Evolutionary conservation across 2,329 filamentous ascomycete species (phyloP).

Genomic region (Xylaria hypoxylon): DNA sequence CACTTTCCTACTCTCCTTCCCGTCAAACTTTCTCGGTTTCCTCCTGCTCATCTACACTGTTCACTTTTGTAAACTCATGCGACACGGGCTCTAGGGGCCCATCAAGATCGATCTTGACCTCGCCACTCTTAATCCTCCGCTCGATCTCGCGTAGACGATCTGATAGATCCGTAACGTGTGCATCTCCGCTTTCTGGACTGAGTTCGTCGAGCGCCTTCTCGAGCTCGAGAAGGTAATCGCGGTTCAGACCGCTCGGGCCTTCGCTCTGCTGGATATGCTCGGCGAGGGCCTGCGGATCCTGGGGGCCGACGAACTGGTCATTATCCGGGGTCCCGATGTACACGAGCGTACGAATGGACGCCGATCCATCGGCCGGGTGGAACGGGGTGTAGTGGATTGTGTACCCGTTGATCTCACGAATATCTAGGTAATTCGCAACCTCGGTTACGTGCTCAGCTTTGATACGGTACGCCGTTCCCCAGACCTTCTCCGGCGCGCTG

Average conservation of each 20-base stretch:
- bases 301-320: conserved; percentile 88
- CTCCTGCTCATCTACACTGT: conserved; percentile 69
- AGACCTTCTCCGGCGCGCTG: conserved; percentile 74
- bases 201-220: conserved; percentile 79
- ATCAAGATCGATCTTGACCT: background rate
- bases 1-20: background rate
- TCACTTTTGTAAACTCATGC: conserved; percentile 57
- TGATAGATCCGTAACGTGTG: conserved; percentile 86
- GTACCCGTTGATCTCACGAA: conserved; percentile 97
- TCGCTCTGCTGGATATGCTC: conserved; percentile 80
- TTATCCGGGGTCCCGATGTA: conserved; percentile 97
- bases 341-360: conserved; percentile 71
- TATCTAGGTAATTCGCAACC: conserved; percentile 91
- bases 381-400: conserved; percentile 92
- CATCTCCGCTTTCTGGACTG: conserved; percentile 81
- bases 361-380: conserved; percentile 63
- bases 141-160: conserved; percentile 75
- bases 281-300: conserved; percentile 81
- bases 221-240: conserved; percentile 86
- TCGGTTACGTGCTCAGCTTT: conserved; percentile 76
- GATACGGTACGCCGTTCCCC: conserved; percentile 95
- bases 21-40: conserved; percentile 56
- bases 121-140: conserved; percentile 26
- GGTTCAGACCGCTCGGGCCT: conserved; percentile 90
- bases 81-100: conserved; percentile 31